Base-by-base conservation (phyloP, 345 rosid species). In the Ceriops tagal region DNA sequence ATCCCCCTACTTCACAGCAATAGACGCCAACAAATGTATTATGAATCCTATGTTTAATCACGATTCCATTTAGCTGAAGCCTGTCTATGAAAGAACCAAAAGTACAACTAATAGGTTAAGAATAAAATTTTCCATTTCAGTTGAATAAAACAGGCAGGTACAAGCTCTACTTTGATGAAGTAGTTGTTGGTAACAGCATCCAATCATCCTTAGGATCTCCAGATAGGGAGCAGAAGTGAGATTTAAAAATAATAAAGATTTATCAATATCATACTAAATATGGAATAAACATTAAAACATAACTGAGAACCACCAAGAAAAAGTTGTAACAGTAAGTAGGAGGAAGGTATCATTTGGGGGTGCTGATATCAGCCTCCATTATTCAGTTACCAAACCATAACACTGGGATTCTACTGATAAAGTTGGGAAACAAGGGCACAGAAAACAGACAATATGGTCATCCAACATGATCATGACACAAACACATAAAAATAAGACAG, bases 241-340 rank as follows among this genome's bases (percentile, higher is more conserved):
- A 60, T 19, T 58, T 34, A 24, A 65, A 35, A 57, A 61, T 27
- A 66, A 49, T 39, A 62, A 22, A 52, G 62, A 71, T 32, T 27
- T 35, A 66, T 52, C 58, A 75, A 68, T 21, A 71, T 58, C 31
- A 57, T 61, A 69, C 30, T 27, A 47, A 53, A 63, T 21, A 58
- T 37, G 0, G 74, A 71, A 53, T 63, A 63, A 53, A 70, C 66
- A 51, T 53, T 66, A 43, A 55, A 62, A 21, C 31, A 20, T 19
- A 31, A 19, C 4, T 6, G 47, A 66, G 1, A 63, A 37, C 62
- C 57, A 24, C 31, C 22, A 46, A 65, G 63, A 67, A 64, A 70
- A 22, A 53, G 59, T 43, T 19, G 8, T 11, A 65, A 32, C 58
- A 62, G 57, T 58, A 34, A 34, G 8, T 39, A 57, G 53, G 52